Base-by-base conservation (phyloP, 106 monocot species). In the Acorus gramineus region DNA sequence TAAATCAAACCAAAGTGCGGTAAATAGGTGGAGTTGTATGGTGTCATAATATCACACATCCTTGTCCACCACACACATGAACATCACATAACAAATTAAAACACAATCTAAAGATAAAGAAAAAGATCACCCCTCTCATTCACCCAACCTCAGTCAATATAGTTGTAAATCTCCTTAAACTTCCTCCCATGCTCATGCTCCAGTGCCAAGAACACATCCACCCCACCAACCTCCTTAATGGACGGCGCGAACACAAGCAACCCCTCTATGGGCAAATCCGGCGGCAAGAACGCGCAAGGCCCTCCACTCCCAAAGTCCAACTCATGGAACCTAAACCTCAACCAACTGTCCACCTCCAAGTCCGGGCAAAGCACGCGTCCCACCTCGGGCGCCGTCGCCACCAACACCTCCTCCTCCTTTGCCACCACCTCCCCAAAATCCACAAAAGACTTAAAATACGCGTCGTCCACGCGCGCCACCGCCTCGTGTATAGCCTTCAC, bases 371-470 rank as follows among this genome's bases (percentile, higher is more conserved):
- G 14, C 6, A 60, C 14, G 59, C 44, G 1, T 1, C 42, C 5
- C 43, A 4, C 14, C 13, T 8, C 13, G n/a, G 8, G 59, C 59
- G 14, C 28, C 28, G 13, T 60, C 42, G 1, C 6, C 59, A 11
- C 59, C 42, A 60, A 43, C 59, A 42, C 59, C n/a, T 4, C 59
- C 59, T 43, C 59, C 59, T 42, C 8, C 42, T 60, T 8, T 8
- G 28, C 28, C 66, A 66, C 56, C 52, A 14, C 11, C 51, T 48
- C 59, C 13, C 68, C 68, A 47, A 68, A 78, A 64, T 78, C 78
- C 2, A 73, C 53, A 56, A 73, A 78, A 4, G 78, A 78, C 58
- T 28, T 46, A 63, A 78, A 78, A 51, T 78, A 78, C 9, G 49
- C 14, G 11, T 73, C 72, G 52, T 78, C 46, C 12, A 78, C 58